Evolutionary conservation across 148 eudicot genomes (phyloP).

Genomic region (Arctostaphylos glauca): DNA sequence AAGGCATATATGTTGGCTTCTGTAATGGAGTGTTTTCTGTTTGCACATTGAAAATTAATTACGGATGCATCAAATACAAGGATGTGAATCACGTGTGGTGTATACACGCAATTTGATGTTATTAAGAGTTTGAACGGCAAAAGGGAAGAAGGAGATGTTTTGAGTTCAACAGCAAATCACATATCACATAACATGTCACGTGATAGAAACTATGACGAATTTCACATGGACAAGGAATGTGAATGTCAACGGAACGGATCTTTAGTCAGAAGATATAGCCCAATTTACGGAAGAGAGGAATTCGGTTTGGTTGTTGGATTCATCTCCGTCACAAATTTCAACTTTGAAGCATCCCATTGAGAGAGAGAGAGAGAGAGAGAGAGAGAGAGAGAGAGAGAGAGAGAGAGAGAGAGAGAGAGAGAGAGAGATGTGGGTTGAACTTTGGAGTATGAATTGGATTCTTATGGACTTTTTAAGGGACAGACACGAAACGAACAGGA

Average conservation of each 20-base stretch:
- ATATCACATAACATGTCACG: not conserved
- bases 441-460: not conserved
- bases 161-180: not conserved
- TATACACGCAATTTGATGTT: not conserved
- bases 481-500: not conserved
- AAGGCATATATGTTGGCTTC: too few species aligned
- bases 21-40: not conserved
- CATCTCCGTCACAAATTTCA: not conserved
- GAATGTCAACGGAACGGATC: not conserved
- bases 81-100: constrained; percentile 4
- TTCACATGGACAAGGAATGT: not conserved
- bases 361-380: not conserved
- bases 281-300: not conserved
- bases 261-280: not conserved
- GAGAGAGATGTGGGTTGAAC: not conserved
- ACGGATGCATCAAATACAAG: not conserved
- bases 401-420: not conserved
- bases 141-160: not conserved
- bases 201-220: not conserved
- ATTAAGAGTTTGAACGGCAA: not conserved
- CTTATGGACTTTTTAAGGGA: not conserved
- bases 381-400: not conserved
- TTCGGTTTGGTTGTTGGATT: not conserved
- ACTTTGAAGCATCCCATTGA: not conserved
- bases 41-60: not conserved